Evolutionary conservation across 2,329 filamentous ascomycete genomes (phyloP), one percentile per base, ranked within the genome.

Genomic region (Fusarium luffae): DNA sequence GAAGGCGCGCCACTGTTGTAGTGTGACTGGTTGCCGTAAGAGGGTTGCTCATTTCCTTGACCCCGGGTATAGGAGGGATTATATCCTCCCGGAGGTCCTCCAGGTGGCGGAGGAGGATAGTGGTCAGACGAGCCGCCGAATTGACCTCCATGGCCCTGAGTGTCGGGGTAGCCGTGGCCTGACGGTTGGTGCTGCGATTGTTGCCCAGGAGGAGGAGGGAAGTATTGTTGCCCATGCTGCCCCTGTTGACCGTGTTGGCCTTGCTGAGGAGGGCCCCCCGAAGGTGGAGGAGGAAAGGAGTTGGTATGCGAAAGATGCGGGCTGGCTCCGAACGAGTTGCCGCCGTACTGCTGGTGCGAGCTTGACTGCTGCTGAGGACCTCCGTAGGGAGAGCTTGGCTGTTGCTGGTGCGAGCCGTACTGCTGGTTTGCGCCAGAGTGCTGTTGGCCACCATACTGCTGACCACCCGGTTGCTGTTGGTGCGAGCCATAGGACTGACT

Each of bases 21-120:
- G 8, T 75, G 68, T 43, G 74, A 72, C 43, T 74, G 72, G 32
- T 69, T 66, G 32, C 76, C 75, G 42, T 79, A 78, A 14, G 77
- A 67, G 18, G 32, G 34, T 32, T 74, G 73, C 52, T 78, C 73
- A n/a, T 68, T 70, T 30, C 70, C 71, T n/a, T 76, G 75, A 4
- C 70, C 61, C 27, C 71, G 70, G 12, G 66, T 65, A 50, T 78
- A 78, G 12, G 75, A 76, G 25, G 73, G 57, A 54, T 74, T 78
- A 43, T 79, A 79, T 41, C 76, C 76, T 44, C 68, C 68, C 8
- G 68, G 54, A 19, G 67, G 59, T 19, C 60, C 67, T 56, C 64
- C 59, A 14, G 69, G 42, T 40, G 75, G 72, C 21, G 75, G 73
- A 47, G 75, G 74, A 21, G 74, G 71, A 21, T 68, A 74, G 34